Evolutionary conservation across 164 flowering plant species (phyloP), one percentile per base, ranked within the genome.

Genomic region (Liriodendron chinense): DNA sequence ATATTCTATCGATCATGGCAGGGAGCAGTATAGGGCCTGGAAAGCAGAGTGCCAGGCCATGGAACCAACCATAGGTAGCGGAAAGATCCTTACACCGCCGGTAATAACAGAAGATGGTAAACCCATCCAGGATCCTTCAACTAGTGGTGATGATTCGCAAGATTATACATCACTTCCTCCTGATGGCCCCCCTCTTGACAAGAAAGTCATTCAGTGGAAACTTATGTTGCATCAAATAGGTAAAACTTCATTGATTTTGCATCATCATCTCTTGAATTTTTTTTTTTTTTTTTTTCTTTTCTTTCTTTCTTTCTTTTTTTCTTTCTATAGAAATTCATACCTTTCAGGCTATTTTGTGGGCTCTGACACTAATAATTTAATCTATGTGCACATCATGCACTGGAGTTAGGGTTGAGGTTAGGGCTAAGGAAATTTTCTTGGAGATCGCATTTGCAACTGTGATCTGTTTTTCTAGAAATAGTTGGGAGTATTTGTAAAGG

Each of bases 191-290:
- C 70, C 67, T 63, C 53, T 20, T 21, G 73, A 75, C 47, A 83
- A 88, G 82, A 89, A 80, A 81, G 88, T 83, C 78, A 79, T 85
- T 61, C 85, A 87, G 67, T 94, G 98, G 98, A 92, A 86, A 84
- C 91, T 84, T 69, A 63, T 63, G 53, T 86, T 94, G 88, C 90
- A 85, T 84, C 98, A 94, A 81, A 94, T 94, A 69, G 97, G 98
- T 94, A 86, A 47, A 7, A 48, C 47, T 14, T 69, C 47, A 34
- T 16, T 53, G 47, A 26, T 7, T 67, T 47, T 20, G 22, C 53
- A 47, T 47, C 10, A 5, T 18, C 1, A 2, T 47, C 3, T 18
- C 18, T 12, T 69, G 23, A 67, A 3, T 1, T 34, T 34, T 34
- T n/a, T n/a, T n/a, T n/a, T n/a, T n/a, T n/a, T n/a, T n/a, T n/a